Evolutionary conservation across 495 filamentous ascomycete species (phyloP), one percentile per base, ranked within the genome.

Genomic region (Podospora didyma): DNA sequence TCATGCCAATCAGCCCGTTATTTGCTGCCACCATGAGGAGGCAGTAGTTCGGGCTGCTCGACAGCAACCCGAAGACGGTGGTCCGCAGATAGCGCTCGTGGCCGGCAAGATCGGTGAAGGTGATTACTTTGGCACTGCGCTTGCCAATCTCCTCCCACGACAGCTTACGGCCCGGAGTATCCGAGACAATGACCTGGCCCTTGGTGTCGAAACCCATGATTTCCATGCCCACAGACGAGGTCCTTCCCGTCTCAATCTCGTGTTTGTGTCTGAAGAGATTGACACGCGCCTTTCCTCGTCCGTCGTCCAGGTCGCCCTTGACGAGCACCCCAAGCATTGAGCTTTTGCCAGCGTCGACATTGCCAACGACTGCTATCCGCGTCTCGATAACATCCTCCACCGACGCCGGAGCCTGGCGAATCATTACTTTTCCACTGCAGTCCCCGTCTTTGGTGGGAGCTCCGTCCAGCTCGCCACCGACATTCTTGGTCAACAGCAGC

Each of bases 121-220:
- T 89, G 67, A 98, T 97, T 19, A 97, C 92, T 80, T 98, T 98
- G 41, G 87, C 87, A 61, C 91, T 94, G 42, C 90, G 89, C 70
- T 89, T 91, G 22, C 95, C 95, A 69, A 98, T 96, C 71, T 98
- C 94, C 66, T 97, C 94, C 94, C 94, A 98, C 20, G 91, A 91
- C 23, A 98, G 75, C 62, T 79, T 80, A 39, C 75, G 73, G 3
- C 94, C 95, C 9, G 92, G 87, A 0, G 88, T 87, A 49, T 84
- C 84, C 23, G 88, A 90, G 24, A 85, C 80, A 47, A 98, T 82
- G 39, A 96, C 86, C 24, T 96, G 88, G 17, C 95, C 94, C 52
- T 79, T 82, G 55, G 87, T 89, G 69, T 97, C 92, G 63, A 97
- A 98, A 11, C 94, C 94, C 90, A 98, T 94, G 48, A 98, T 98